Conservation (phyloP, 2,329 filamentous ascomycete species). For the Aspergillus sclerotialis region DNA sequence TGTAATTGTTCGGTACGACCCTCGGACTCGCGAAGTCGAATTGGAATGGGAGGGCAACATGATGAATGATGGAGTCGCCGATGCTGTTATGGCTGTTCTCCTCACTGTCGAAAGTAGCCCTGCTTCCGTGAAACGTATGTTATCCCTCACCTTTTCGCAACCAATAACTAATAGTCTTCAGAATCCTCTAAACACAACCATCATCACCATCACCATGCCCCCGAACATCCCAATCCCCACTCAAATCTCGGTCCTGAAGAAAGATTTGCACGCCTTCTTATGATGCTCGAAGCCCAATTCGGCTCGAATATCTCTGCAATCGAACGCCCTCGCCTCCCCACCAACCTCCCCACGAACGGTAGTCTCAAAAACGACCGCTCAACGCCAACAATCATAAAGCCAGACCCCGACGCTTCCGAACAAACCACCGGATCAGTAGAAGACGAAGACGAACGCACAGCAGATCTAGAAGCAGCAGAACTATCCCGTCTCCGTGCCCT, state of each 20-base stretch:
- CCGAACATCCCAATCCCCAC: constrained; percentile 61
- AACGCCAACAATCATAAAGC: constrained; percentile 8
- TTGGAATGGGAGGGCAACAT: constrained; percentile 98
- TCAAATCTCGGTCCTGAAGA: constrained; percentile 64
- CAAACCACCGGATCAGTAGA: constrained; percentile 17
- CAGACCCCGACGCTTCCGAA: constrained; percentile 9
- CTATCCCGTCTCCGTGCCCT: constrained; percentile 71
- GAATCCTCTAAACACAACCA: constrained; percentile 58
- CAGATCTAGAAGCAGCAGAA: constrained; percentile 58
- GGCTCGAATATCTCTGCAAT: constrained; percentile 80
- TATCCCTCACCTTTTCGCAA: constrained; percentile 9
- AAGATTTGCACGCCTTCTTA: constrained; percentile 75
- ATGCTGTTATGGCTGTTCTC: constrained; percentile 88
- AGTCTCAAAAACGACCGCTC: constrained; percentile 7
- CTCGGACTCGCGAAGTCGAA: constrained; percentile 68
- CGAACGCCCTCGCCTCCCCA: constrained; percentile 48
- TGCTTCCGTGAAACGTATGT: constrained; percentile 82
- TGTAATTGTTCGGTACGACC: constrained; percentile 70
- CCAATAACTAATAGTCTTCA: constrained; percentile 25
- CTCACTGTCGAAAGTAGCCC: constrained; percentile 90
- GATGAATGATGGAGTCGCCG: constrained; percentile 96
- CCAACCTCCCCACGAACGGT: constrained; percentile 12
- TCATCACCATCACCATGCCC: constrained; percentile 39
- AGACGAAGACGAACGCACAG: constrained; percentile 37
- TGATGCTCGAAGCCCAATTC: constrained; percentile 97